These are phyloP conservation scores for Zygosaccharomyces pseudobailii DNA, from an alignment of 1,139 yeast genomes.

Conservation along the genomic window DNA sequence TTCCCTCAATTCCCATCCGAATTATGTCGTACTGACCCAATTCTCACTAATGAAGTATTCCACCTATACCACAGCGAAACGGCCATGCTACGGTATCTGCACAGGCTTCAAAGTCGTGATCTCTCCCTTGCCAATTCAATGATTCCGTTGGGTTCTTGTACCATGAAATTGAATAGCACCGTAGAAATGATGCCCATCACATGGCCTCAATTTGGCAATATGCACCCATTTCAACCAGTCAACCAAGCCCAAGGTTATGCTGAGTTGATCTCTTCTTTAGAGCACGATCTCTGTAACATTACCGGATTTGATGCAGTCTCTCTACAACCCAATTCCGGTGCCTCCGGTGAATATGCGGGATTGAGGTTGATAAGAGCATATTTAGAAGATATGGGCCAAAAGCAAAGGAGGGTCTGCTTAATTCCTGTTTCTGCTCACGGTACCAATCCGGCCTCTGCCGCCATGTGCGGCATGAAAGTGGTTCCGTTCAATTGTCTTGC, in stretches of 20 bases:
- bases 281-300: slow-evolving; percentile 79
- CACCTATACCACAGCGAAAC: slow-evolving; percentile 90
- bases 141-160: slow-evolving; percentile 97
- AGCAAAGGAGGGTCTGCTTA: slow-evolving; percentile 72
- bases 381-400: slow-evolving; percentile 66
- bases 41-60: slow-evolving; percentile 74
- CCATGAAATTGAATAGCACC: slow-evolving; percentile 94
- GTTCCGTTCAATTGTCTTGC: slow-evolving; percentile 82
- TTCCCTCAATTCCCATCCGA: slow-evolving; percentile 53
- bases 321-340: slow-evolving; percentile 95
- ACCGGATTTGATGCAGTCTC: slow-evolving; percentile 95
- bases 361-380: slow-evolving; percentile 80
- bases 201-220: slow-evolving; percentile 83
- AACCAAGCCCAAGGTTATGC: slow-evolving; percentile 84
- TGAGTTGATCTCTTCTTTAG: slow-evolving; percentile 70
- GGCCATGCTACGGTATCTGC: slow-evolving; percentile 85
- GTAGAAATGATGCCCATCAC: slow-evolving; percentile 92
- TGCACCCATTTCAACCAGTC: slow-evolving; percentile 90
- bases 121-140: slow-evolving; percentile 90
- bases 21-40: slow-evolving; percentile 55
- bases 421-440: slow-evolving; percentile 98
- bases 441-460: slow-evolving; percentile 97
- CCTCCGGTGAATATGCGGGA: slow-evolving; percentile 97
- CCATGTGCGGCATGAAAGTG: slow-evolving; percentile 94
- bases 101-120: slow-evolving; percentile 80